Evolutionary conservation across 1,139 yeast genomes (phyloP).

Genomic region (Taphrina flavorubra): DNA sequence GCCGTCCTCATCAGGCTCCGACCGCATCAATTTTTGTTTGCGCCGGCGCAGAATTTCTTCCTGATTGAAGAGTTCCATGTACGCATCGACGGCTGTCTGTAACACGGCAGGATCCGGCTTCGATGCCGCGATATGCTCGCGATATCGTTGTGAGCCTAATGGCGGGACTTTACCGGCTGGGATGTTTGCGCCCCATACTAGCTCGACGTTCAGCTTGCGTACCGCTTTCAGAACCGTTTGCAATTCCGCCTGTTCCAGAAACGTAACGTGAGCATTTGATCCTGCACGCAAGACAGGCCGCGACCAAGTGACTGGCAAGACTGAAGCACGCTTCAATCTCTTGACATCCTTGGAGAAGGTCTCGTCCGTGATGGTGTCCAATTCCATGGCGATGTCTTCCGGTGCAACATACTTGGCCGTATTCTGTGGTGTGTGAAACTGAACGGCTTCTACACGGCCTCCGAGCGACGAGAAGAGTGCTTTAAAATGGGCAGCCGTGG

Average conservation of each 20-base stretch:
- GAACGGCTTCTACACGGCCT: slow-evolving; percentile 44
- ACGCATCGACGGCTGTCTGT: slow-evolving; percentile 61
- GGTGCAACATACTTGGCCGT: slow-evolving; percentile 29
- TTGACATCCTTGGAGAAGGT: slow-evolving; percentile 41
- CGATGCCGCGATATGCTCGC: not conserved
- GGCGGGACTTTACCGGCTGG: slow-evolving; percentile 9
- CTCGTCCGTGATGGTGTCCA: slow-evolving; percentile 30
- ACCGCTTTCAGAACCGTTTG: slow-evolving; percentile 31
- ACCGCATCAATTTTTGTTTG: slow-evolving; percentile 55
- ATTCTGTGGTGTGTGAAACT: slow-evolving; percentile 43
- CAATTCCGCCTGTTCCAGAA: slow-evolving; percentile 37
- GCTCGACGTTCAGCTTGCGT: slow-evolving; percentile 6
- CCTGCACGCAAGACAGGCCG: slow-evolving; percentile 34
- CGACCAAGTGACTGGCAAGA: slow-evolving; percentile 22
- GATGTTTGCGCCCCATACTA: slow-evolving; percentile 34
- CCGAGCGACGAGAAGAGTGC: slow-evolving; percentile 42
- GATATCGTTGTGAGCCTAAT: slow-evolving; percentile 31
- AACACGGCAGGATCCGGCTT: slow-evolving; percentile 57
- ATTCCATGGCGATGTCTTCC: slow-evolving; percentile 34
- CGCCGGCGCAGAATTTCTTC: slow-evolving; percentile 71
- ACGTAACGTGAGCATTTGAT: slow-evolving; percentile 38
- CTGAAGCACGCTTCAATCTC: slow-evolving; percentile 42
- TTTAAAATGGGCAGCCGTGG: slow-evolving; percentile 46
- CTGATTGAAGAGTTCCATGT: slow-evolving; percentile 70
- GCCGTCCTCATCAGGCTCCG: slow-evolving; percentile 48